A percentile compares a stretch with the other conserved stretches of the same genome.
Evolutionary conservation across 2,329 filamentous ascomycete genomes (phyloP).

Genomic region (Calcarisporium arbuscula): DNA sequence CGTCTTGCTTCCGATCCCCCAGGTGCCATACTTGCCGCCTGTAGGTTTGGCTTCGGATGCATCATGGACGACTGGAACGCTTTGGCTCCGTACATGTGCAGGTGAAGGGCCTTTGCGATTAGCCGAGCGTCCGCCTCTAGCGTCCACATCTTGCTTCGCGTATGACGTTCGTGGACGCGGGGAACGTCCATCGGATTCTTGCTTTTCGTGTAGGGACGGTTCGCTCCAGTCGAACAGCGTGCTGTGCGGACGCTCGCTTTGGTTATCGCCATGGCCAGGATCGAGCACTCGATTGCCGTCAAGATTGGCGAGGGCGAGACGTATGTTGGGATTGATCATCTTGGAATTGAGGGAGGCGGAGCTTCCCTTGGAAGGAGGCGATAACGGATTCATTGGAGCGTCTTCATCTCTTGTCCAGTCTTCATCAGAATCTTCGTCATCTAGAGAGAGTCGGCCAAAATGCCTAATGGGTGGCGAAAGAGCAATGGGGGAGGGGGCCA

Average conservation of each 20-base stretch:
- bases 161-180: constrained; percentile 68
- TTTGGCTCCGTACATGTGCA: constrained; percentile 72
- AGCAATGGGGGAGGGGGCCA: constrained; percentile 26
- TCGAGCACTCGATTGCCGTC: constrained; percentile 38
- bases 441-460: constrained; percentile 47
- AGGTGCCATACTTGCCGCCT: constrained; percentile 71
- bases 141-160: constrained; percentile 65
- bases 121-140: constrained; percentile 61
- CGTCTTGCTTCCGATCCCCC: constrained; percentile 72
- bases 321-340: constrained; percentile 46
- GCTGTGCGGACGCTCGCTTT: constrained; percentile 50
- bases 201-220: constrained; percentile 54
- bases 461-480: constrained; percentile 32
- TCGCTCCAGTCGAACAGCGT: constrained; percentile 78
- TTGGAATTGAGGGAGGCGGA: constrained; percentile 50
- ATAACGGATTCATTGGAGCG: constrained; percentile 48
- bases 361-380: constrained; percentile 44
- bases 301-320: constrained; percentile 47
- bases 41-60: constrained; percentile 43
- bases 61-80: constrained; percentile 68
- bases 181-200: constrained; percentile 50
- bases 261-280: constrained; percentile 7
- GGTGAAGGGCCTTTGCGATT: constrained; percentile 63
- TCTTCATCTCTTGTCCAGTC: constrained; percentile 55
- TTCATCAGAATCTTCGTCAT: constrained; percentile 58